Conservation (phyloP, 768 basidiomycete genomes). For the Dendrothele bispora region DNA sequence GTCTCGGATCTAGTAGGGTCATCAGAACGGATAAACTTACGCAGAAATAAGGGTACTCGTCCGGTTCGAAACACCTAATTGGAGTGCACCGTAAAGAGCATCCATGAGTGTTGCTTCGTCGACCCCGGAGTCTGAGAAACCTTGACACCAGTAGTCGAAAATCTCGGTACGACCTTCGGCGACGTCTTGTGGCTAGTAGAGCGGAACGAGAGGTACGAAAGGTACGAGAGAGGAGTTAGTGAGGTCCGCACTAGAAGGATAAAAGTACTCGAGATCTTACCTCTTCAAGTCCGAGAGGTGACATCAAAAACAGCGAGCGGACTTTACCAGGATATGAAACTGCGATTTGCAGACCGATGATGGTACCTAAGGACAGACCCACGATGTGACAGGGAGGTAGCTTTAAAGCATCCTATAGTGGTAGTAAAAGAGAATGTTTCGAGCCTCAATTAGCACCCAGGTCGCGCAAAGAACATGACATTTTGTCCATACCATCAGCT, state of each 20-base stretch:
- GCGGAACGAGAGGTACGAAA: background rate
- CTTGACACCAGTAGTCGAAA: constrained; percentile 16
- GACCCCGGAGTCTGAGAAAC: too few species aligned
- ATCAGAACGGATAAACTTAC: too few species aligned
- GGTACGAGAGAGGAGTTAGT: too few species aligned
- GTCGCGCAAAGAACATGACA: background rate
- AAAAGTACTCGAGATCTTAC: constrained; percentile 4
- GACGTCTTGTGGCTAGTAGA: constrained; percentile 15
- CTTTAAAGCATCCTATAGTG: constrained; percentile 27
- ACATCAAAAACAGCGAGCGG: constrained; percentile 14
- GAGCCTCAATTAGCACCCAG: background rate
- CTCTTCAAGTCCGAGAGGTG: constrained; percentile 15
- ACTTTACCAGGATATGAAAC: constrained; percentile 10
- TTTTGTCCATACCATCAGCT: constrained; percentile 7
- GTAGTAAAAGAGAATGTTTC: background rate
- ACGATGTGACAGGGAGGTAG: constrained; percentile 15
- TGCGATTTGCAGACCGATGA: constrained; percentile 13
- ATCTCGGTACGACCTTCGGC: constrained; percentile 16
- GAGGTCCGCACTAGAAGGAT: background rate
- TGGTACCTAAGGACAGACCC: constrained; percentile 18
- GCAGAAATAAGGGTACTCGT: too few species aligned
- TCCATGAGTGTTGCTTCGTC: too few species aligned
- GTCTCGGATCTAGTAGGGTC: too few species aligned
- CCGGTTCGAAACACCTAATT: too few species aligned
- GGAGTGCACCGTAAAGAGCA: too few species aligned